phyloP scores from a whole-genome alignment of 305 asterid genomes.

The Euphrasia arctica region DNA sequence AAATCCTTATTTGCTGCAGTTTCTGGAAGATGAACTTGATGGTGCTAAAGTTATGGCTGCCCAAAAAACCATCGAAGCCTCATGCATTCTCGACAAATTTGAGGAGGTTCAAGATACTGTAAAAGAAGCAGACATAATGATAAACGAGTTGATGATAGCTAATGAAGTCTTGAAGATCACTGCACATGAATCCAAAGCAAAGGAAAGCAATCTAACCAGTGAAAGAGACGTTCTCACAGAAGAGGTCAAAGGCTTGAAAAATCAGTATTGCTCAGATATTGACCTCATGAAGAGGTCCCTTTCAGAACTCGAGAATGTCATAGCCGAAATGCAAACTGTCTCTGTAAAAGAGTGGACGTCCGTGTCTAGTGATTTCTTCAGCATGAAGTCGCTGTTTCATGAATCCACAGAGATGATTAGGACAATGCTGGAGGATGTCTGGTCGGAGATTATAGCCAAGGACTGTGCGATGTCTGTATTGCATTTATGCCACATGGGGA shows the following conservation, averaged over 20 bases:
- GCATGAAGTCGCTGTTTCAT: conserved; percentile 51
- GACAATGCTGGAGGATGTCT: conserved; percentile 78
- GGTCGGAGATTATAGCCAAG: conserved; percentile 88
- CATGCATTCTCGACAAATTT: conserved; percentile 77
- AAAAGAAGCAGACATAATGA: conserved; percentile 89
- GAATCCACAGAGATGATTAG: conserved; percentile 51
- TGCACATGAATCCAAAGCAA: conserved; percentile 50
- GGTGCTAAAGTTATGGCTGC: conserved; percentile 75
- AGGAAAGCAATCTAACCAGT: conserved; percentile 38
- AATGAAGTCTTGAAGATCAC: conserved; percentile 76
- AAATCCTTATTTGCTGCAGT: conserved; percentile 40
- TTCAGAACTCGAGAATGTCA: conserved; percentile 59
- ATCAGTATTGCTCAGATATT: conserved; percentile 51
- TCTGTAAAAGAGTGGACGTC: conserved; percentile 49
- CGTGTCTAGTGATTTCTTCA: conserved; percentile 44
- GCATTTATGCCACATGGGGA: conserved; percentile 94
- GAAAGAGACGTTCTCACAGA: conserved; percentile 49
- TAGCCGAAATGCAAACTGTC: conserved; percentile 48
- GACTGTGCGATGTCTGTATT: conserved; percentile 86
- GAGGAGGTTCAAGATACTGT: conserved; percentile 89
- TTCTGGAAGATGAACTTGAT: conserved; percentile 72
- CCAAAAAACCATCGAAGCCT: conserved; percentile 86
- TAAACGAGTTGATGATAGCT: conserved; percentile 87
- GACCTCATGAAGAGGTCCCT: conserved; percentile 44
- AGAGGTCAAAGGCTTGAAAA: conserved; percentile 59